Evolutionary conservation across 2,329 filamentous ascomycete species (phyloP).

Genomic region (Exserohilum turcica): DNA sequence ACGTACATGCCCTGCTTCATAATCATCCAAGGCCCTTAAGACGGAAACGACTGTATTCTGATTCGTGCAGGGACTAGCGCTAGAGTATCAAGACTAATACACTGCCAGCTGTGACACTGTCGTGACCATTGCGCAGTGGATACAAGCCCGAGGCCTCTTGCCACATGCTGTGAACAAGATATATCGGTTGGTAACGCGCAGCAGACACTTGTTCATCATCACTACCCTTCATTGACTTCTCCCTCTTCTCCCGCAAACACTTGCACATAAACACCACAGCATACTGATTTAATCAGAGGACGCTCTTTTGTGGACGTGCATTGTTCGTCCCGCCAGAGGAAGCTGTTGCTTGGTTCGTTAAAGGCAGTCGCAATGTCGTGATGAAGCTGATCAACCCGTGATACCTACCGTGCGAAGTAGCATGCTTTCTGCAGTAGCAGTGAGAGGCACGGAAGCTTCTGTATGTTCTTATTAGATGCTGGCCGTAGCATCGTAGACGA

Average conservation of each 20-base stretch:
- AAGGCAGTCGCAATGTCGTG: background rate
- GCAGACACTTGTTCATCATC: background rate
- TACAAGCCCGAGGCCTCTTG: background rate
- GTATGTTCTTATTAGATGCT: slow-evolving; percentile 27
- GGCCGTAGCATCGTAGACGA: slow-evolving; percentile 26
- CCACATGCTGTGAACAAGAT: background rate
- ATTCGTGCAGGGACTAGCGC: background rate
- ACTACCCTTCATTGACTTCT: background rate
- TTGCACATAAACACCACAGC: background rate
- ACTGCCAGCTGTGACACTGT: slow-evolving; percentile 1
- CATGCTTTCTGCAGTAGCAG: slow-evolving; percentile 9
- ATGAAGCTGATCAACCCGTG: slow-evolving; percentile 1
- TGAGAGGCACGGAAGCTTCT: slow-evolving; percentile 7
- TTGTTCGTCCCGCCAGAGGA: background rate
- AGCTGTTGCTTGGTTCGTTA: background rate
- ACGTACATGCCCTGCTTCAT: background rate
- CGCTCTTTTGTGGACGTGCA: background rate
- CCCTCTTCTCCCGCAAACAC: background rate
- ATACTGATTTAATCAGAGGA: background rate
- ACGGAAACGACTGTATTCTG: background rate
- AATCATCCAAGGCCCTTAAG: background rate
- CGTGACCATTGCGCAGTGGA: background rate
- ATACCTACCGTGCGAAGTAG: slow-evolving; percentile 5
- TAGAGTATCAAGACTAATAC: background rate
- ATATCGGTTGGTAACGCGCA: background rate